Conservation (phyloP, 106 monocot species). For the Posidonia australis region DNA sequence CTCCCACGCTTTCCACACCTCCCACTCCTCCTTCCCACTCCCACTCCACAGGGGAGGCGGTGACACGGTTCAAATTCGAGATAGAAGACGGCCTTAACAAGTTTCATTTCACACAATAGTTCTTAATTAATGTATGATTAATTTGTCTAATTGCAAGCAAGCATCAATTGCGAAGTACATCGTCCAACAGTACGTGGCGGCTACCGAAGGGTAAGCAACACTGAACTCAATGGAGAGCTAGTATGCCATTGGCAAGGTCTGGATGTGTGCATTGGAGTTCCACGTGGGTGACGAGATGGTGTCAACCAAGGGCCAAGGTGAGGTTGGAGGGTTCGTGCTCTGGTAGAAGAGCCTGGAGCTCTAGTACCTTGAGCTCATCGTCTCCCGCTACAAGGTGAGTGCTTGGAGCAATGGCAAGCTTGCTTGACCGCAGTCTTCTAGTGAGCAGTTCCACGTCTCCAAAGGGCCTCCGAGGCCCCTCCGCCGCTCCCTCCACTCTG, state of each 20-base stretch:
- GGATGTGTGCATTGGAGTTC: slow-evolving; percentile 64
- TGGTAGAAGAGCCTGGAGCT: slow-evolving; percentile 60
- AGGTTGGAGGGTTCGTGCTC: slow-evolving; percentile 61
- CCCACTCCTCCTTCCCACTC: too few relatives aligned
- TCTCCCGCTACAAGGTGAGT: slow-evolving; percentile 58
- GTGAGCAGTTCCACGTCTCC: slow-evolving; percentile 45
- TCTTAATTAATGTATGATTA: too few relatives aligned
- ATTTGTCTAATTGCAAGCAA: too few relatives aligned
- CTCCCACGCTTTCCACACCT: too few relatives aligned
- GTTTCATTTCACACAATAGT: too few relatives aligned
- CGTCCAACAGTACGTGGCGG: slow-evolving; percentile 72
- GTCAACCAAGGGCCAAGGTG: slow-evolving; percentile 22
- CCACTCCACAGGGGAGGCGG: too few relatives aligned
- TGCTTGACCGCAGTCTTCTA: slow-evolving; percentile 46
- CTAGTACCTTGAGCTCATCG: slow-evolving; percentile 67
- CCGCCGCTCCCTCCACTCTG: slow-evolving; percentile 55
- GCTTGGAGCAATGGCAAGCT: slow-evolving; percentile 57
- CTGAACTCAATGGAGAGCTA: slow-evolving; percentile 50
- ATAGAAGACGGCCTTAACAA: slow-evolving; percentile 72
- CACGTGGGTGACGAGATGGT: slow-evolving; percentile 43
- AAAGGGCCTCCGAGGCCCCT: slow-evolving; percentile 48
- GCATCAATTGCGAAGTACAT: slow-evolving; percentile 81
- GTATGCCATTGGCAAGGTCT: slow-evolving; percentile 73
- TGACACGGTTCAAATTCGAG: slow-evolving; percentile 64
- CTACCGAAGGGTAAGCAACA: slow-evolving; percentile 61